Conservation (phyloP, 495 filamentous ascomycete genomes). For the Tuber brumale region DNA sequence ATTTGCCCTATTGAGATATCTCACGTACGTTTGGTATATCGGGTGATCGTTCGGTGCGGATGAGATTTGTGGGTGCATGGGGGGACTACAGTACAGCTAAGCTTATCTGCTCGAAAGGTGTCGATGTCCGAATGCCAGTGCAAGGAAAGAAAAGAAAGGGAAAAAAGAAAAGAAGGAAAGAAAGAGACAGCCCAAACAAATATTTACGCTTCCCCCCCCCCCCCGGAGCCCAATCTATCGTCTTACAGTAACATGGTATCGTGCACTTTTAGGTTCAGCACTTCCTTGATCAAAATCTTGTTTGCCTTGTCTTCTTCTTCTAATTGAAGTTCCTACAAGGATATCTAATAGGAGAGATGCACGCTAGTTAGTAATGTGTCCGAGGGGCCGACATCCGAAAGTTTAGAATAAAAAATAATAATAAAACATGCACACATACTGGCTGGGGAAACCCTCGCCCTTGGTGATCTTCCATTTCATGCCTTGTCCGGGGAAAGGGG, state of each 20-base stretch:
- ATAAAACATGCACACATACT: conserved; percentile 42
- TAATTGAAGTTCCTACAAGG: conserved; percentile 50
- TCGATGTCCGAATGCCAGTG: not conserved
- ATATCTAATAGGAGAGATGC: conserved; percentile 42
- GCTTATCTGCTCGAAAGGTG: conserved; percentile 4
- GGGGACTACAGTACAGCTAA: not conserved
- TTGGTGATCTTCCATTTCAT: conserved; percentile 51
- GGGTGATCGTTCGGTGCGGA: not conserved
- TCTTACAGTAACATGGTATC: not conserved
- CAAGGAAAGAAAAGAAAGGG: not conserved
- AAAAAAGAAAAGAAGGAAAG: not conserved
- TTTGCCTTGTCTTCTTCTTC: conserved; percentile 33
- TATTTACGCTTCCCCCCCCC: conserved; percentile 20
- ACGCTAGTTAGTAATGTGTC: conserved; percentile 30
- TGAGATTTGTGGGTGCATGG: not conserved
- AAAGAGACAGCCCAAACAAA: conserved; percentile 7
- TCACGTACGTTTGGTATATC: not conserved
- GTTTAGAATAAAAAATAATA: not conserved
- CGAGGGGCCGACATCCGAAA: conserved; percentile 6
- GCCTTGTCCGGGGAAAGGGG: conserved; percentile 62
- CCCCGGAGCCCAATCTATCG: not conserved
- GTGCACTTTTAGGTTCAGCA: not conserved
- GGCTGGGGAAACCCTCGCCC: conserved; percentile 53
- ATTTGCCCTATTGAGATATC: not conserved
- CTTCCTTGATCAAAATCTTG: not conserved